Evolutionary conservation across 176 grass and related monocot genomes (phyloP), one percentile per base, ranked within the genome.

Genomic region (Saccharum spontaneum): DNA sequence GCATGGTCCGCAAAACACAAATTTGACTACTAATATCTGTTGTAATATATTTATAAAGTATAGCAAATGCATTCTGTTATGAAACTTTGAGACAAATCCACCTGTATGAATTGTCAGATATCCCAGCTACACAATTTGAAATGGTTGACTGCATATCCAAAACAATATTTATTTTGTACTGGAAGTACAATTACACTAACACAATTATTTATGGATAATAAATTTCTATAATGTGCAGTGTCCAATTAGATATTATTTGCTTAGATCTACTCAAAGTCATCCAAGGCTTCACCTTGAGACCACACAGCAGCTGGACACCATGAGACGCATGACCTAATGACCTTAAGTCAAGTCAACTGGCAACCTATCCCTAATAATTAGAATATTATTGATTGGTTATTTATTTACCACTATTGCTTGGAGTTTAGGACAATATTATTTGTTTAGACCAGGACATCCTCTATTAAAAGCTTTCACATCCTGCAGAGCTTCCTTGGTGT

Each of bases 191-290:
- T 28, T 74, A 71, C 34, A 82, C 14, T 63, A 39, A 70, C n/a
- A 0, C 1, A 23, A 76, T 46, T 66, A 55, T 36, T 12, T 26
- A 73, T 68, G 17, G 52, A 66, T 46, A 71, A 40, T 7, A 43
- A 34, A 83, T 10, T 73, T 71, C 40, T 55, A 40, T 36, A 68
- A 30, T 2, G 17, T 69, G 45, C 39, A 49, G 6, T 63, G 20
- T 49, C 31, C 50, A 82, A 28, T 78, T 73, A 84, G 81, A 31
- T 45, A 50, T 17, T 60, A 14, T 76, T 82, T 69, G 24, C 62
- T 60, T 30, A 59, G 28, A 70, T 60, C 12, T 87, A 48, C 46
- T 45, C 5, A 24, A 82, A 73, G 24, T 8, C 45, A 57, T 16
- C 16, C 55, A 76, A 18, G 10, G 11, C 22, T 61, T 61, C 10